These are phyloP conservation scores for Leccinum pallidistipes DNA, from an alignment of 1,284 basidiomycete species.

Conservation along the genomic window DNA sequence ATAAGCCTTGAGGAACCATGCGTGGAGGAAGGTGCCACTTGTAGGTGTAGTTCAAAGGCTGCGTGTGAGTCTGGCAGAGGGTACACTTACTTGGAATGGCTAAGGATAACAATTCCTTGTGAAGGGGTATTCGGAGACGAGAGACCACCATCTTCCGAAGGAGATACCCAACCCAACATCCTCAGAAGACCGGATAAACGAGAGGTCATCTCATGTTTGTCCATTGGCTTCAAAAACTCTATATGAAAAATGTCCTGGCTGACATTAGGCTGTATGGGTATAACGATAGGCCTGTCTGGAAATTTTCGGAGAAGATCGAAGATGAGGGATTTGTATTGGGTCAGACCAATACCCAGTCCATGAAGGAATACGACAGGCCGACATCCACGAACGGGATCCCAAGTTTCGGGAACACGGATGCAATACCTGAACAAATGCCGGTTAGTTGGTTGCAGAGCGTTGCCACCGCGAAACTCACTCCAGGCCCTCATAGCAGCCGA, in stretches of 20 bases:
- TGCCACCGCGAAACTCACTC: conserved; percentile 50
- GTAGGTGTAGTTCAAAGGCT: conserved; percentile 12
- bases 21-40: conserved; percentile 75
- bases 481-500: conserved; percentile 53
- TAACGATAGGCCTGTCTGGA: conserved; percentile 71
- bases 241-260: conserved; percentile 83
- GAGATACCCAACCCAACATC: conserved; percentile 63
- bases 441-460: neutral
- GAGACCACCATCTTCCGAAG: conserved; percentile 17
- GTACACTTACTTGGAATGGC: conserved; percentile 79
- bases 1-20: conserved; percentile 82
- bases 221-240: conserved; percentile 69
- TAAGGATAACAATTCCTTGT: conserved; percentile 71
- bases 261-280: conserved; percentile 83
- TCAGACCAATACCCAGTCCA: conserved; percentile 81
- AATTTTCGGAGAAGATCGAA: conserved; percentile 51
- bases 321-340: conserved; percentile 62
- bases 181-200: conserved; percentile 60
- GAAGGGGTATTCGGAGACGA: conserved; percentile 2
- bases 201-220: conserved; percentile 56
- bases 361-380: conserved; percentile 84
- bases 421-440: conserved; percentile 56
- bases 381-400: conserved; percentile 54
- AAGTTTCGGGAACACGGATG: conserved; percentile 64
- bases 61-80: neutral